Conservation (phyloP, 345 rosid species). For the Bruguiera sexangula region DNA sequence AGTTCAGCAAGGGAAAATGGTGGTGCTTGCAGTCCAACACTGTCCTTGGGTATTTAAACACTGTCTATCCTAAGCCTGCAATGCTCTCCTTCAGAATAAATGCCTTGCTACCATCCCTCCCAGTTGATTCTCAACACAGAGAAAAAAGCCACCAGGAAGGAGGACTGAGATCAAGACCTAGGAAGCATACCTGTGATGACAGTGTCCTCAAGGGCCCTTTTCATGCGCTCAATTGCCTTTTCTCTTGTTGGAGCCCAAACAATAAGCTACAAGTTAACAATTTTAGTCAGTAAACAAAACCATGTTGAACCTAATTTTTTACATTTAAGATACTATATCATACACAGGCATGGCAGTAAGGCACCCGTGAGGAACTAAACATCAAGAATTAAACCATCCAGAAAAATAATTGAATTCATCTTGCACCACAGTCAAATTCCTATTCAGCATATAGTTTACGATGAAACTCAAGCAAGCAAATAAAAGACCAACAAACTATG, state of each 20-base stretch:
- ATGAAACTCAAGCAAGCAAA: neutral
- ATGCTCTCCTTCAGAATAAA: neutral
- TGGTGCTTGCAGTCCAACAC: neutral
- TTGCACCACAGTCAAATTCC: neutral
- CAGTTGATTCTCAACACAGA: neutral
- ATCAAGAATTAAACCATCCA: neutral
- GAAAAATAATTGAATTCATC: too few relatives aligned
- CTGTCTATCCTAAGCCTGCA: neutral
- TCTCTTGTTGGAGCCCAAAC: conserved; percentile 99
- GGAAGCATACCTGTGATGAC: conserved; percentile 61
- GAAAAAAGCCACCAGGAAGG: neutral
- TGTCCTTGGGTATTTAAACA: neutral
- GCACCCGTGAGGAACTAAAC: neutral
- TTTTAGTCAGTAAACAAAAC: conserved; percentile 12
- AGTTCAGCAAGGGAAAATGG: neutral
- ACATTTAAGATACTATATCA: neutral
- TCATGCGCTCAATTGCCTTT: conserved; percentile 96
- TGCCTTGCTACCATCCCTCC: neutral
- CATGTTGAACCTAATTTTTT: conserved; percentile 8
- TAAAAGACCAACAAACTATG: neutral
- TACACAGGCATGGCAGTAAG: neutral
- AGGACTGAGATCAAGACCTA: neutral
- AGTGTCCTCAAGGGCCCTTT: conserved; percentile 95
- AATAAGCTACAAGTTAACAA: conserved; percentile 53
- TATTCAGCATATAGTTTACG: neutral